Evolutionary conservation across 192 early-diverging fungal species (phyloP).

Genomic region (Coemansia sp.): DNA sequence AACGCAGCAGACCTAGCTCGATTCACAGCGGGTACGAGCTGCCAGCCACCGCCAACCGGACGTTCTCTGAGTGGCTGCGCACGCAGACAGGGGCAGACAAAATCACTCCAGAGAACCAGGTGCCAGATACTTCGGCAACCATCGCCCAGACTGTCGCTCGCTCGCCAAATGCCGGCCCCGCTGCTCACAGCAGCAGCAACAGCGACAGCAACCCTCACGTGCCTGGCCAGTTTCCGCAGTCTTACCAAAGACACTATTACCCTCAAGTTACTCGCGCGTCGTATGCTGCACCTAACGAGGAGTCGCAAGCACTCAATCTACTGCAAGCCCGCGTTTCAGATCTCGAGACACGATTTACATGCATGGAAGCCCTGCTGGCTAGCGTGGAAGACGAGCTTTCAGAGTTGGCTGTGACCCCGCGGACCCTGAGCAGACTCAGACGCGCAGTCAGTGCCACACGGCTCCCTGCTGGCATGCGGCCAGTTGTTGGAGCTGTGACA

Average conservation of each 20-base stretch:
- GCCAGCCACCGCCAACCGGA: conserved; percentile 4
- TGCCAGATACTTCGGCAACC: conserved; percentile 1
- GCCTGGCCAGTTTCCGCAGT: background rate
- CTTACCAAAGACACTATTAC: conserved; percentile 22
- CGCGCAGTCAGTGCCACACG: conserved; percentile 8
- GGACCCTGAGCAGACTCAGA: conserved; percentile 22
- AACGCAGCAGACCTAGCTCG: background rate
- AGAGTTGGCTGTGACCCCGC: conserved; percentile 9
- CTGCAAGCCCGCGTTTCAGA: conserved; percentile 31
- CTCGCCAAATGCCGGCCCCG: background rate
- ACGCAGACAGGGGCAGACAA: conserved; percentile 13
- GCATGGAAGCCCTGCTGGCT: conserved; percentile 40
- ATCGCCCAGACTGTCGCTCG: conserved; percentile 10
- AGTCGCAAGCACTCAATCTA: conserved; percentile 5
- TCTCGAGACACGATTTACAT: conserved; percentile 41
- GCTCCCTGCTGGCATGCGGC: conserved; percentile 18
- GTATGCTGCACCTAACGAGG: background rate
- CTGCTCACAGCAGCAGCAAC: background rate
- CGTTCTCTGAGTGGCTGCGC: conserved; percentile 32
- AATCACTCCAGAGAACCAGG: background rate
- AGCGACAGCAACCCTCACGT: background rate
- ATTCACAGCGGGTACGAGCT: conserved; percentile 4
- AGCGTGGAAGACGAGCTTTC: conserved; percentile 39
- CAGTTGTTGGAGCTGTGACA: conserved; percentile 14
- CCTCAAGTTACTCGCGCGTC: background rate